Evolutionary conservation across 1,284 basidiomycete genomes (phyloP), one percentile per base, ranked within the genome.

Genomic region (Cystobasidium slooffiae): DNA sequence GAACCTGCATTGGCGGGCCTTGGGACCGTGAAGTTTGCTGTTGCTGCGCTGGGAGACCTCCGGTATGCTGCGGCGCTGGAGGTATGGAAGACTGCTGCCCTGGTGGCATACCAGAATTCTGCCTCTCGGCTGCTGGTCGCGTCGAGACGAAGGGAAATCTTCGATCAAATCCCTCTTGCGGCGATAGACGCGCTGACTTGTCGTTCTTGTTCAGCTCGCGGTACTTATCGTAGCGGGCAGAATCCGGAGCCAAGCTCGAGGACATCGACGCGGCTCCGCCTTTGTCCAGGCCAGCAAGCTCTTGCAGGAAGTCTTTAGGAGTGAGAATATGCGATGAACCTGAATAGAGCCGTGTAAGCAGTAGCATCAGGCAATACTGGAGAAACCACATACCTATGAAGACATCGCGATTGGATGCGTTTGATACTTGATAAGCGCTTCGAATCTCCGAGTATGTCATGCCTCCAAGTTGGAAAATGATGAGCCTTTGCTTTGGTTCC

Each of bases 401-500:
- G 72, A 98, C 88, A 79, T 99, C 96, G 82, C 91, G 94, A 79
- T 90, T 90, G 64, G 93, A 82, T 7, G 87, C 81, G 64, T 86
- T 85, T 5, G 70, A 61, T 8, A 96, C 84, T 66, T 90, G 86
- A 81, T 98, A 99, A 44, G 88, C 90, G 80, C 93, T 89, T 72
- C 96, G 86, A 82, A 97, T 90, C 83, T 99, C 97, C 0, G 93
- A 94, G 82, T 95, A 97, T 1, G 96, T 97, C 88, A 97, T 91
- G 0, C 97, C 97, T 43, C 97, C 97, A 12, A 93, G 93, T 14
- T 98, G 86, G 82, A 98, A 99, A 52, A 98, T 87, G 65, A 99
- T 85, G 24, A 97, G 81, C n/a, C 96, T 86, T 81, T 94, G 91
- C 74, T 89, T 88, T 0, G 79, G 77, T 58, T 78, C 79, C 49